Evolutionary conservation across 306 rosid genomes (phyloP).

Genomic region (Rubus idaeus): DNA sequence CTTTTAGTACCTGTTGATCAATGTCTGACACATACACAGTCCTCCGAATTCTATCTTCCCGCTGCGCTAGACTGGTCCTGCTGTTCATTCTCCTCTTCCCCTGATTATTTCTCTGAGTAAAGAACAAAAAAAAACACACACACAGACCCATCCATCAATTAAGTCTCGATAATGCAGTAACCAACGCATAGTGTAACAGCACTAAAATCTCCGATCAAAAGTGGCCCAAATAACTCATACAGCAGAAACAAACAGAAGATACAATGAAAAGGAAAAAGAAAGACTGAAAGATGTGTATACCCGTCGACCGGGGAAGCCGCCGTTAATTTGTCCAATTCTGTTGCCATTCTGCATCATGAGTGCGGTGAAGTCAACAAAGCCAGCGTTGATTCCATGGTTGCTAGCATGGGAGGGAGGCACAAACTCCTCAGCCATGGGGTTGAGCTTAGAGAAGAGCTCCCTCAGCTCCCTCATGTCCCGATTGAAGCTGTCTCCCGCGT

Average conservation of each 20-base stretch:
- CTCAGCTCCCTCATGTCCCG: conserved; percentile 42
- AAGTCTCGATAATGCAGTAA: neutral
- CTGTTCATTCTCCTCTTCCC: conserved; percentile 43
- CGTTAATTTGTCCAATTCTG: conserved; percentile 25
- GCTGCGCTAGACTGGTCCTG: conserved; percentile 41
- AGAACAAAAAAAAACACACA: neutral
- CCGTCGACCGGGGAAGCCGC: conserved; percentile 27
- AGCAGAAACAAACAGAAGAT: neutral
- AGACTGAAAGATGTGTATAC: conserved; percentile 2
- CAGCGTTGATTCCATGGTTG: conserved; percentile 28
- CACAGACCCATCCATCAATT: neutral
- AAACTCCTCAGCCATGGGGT: conserved; percentile 46
- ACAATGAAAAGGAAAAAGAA: neutral
- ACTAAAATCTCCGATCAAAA: neutral
- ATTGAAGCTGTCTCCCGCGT: conserved; percentile 21
- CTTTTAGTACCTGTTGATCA: conserved; percentile 40
- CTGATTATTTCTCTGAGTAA: conserved; percentile 37
- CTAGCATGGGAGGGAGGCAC: conserved; percentile 37
- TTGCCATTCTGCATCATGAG: conserved; percentile 21
- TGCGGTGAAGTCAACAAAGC: conserved; percentile 19
- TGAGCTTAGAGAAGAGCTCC: conserved; percentile 43
- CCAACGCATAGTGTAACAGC: neutral
- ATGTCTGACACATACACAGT: conserved; percentile 51
- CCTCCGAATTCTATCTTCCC: conserved; percentile 44
- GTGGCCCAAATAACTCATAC: neutral